These are phyloP conservation scores for Pythium vanterpoolii DNA, from an alignment of 352 stramenopile genomes.

Conservation along the genomic window DNA sequence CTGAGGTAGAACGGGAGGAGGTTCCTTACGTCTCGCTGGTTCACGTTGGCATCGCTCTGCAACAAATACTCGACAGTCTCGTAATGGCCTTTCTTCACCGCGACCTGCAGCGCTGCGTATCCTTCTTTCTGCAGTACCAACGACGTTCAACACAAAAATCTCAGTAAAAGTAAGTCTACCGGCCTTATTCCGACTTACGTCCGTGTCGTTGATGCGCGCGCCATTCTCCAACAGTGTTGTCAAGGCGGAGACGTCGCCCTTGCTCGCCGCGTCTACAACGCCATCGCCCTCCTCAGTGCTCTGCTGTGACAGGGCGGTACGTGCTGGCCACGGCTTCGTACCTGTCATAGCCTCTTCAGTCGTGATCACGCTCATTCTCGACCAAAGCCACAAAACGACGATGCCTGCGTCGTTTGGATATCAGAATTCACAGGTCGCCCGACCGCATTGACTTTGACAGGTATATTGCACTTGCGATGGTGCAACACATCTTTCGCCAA, in stretches of 20 bases:
- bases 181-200: constrained; percentile 31
- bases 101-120: constrained; percentile 56
- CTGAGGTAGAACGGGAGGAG: not conserved
- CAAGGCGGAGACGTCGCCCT: constrained; percentile 36
- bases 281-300: not conserved
- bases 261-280: constrained; percentile 37
- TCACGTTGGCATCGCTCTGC: constrained; percentile 43
- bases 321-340: no score
- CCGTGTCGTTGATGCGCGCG: constrained; percentile 51
- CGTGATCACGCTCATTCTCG: constrained; percentile 44
- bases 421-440: constrained; percentile 11
- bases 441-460: not conserved
- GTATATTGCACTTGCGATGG: no score
- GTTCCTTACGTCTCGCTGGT: constrained; percentile 51
- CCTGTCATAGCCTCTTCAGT: constrained; percentile 67
- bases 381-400: not conserved
- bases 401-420: constrained; percentile 18
- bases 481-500: no score
- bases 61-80: constrained; percentile 58
- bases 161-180: not conserved
- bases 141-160: not conserved
- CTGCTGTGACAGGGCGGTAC: no score
- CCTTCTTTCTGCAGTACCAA: constrained; percentile 40
- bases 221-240: constrained; percentile 38
- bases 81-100: constrained; percentile 47